Evolutionary conservation across 2,329 filamentous ascomycete species (phyloP), one percentile per base, ranked within the genome.

Genomic region (Colletotrichum limetticola): DNA sequence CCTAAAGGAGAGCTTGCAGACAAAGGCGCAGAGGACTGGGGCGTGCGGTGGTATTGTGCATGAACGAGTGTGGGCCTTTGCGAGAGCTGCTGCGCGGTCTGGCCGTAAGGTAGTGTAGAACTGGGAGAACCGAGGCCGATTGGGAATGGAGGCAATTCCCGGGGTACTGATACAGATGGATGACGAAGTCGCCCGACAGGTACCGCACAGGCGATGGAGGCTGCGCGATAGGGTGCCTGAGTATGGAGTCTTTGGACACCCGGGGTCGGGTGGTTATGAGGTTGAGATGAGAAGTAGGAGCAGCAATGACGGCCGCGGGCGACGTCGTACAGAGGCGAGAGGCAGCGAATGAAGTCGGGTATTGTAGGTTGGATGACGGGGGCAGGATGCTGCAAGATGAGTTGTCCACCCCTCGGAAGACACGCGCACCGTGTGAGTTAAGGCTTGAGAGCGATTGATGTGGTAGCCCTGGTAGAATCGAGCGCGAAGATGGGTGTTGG

Each of bases 41-140:
- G 66, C 66, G 46, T 68, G 64, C 70, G 67, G 75, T 75, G 73
- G 76, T 78, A 76, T 78, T 76, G 74, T 81, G 79, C 79, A 81
- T 81, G 78, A 79, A 80, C 79, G 79, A 79, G 75, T 74, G 78
- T 79, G 77, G 78, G 73, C 74, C 76, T 56, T 62, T 37, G 59
- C 55, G 32, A 69, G 66, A 64, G 55, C 28, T 63, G 58, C 35
- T 57, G 46, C 42, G 65, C 53, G 65, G 59, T 68, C 53, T 63
- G 37, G 70, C 42, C 70, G 53, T 72, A 19, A 42, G 37, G 37
- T 42, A 7, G 37, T 42, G 37, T 42, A 42, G 66, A 72, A 22
- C 56, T 53, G 63, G 58, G 59, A 32, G 42, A 42, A 53, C 42
- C 49, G 65, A 53, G 58, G 62, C 55, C 61, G 30, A 52, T 30